Evolutionary conservation across 2,329 filamentous ascomycete genomes (phyloP).

Genomic region (Graphium sp.): DNA sequence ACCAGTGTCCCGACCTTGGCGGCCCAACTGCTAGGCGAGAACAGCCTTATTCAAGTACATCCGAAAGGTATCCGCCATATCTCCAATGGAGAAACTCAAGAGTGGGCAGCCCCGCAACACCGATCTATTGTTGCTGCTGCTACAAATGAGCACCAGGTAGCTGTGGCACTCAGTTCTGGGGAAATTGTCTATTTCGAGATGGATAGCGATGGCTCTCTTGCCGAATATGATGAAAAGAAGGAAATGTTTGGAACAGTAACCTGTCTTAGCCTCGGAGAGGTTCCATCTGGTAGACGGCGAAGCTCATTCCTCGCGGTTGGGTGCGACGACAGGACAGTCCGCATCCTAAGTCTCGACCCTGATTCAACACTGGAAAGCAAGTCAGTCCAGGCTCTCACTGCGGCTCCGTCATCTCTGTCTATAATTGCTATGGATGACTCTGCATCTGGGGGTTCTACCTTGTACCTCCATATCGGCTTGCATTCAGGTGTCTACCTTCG

Average conservation of each 20-base stretch:
- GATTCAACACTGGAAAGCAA: conserved; percentile 86
- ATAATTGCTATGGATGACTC: conserved; percentile 96
- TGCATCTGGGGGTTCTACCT: conserved; percentile 68
- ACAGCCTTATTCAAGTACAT: conserved; percentile 85
- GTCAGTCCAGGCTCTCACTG: conserved; percentile 84
- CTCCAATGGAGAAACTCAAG: conserved; percentile 60
- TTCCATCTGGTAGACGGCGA: conserved; percentile 75
- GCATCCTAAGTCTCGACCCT: conserved; percentile 77
- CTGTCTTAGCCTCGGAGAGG: conserved; percentile 81
- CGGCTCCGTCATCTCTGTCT: conserved; percentile 70
- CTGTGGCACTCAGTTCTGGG: conserved; percentile 83
- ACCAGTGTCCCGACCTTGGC: conserved; percentile 78
- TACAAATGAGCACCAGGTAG: conserved; percentile 85
- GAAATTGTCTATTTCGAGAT: conserved; percentile 98
- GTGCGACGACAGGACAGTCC: conserved; percentile 90
- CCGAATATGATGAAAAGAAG: conserved; percentile 88
- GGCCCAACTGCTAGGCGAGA: conserved; percentile 85
- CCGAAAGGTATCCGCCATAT: conserved; percentile 94
- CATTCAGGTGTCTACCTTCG: conserved; percentile 92
- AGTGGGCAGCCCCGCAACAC: conserved; percentile 89
- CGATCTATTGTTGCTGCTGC: conserved; percentile 88
- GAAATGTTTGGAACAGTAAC: conserved; percentile 94
- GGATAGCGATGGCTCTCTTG: conserved; percentile 76
- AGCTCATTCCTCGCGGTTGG: conserved; percentile 92
- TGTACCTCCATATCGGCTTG: conserved; percentile 91